These are phyloP conservation scores for Galerina marginata DNA, from an alignment of 768 basidiomycete species.

Conservation along the genomic window DNA sequence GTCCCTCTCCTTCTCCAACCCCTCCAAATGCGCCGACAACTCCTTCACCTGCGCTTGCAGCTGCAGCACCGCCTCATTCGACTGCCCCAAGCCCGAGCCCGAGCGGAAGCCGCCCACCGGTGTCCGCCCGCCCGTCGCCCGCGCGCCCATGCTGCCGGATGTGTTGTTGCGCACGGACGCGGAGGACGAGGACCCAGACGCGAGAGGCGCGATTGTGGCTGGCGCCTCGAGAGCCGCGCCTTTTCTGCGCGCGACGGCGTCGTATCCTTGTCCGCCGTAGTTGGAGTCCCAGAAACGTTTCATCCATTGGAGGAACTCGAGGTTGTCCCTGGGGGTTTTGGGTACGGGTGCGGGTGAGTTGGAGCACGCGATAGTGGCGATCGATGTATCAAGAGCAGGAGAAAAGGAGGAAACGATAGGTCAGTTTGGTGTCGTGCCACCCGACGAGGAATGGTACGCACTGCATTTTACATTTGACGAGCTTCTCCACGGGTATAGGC, in stretches of 20 bases:
- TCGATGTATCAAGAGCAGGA: too few species aligned
- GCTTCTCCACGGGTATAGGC: slow-evolving; percentile 95
- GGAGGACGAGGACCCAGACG: background rate
- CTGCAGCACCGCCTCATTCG: slow-evolving; percentile 68
- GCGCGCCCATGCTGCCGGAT: slow-evolving; percentile 38
- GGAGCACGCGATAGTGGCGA: background rate
- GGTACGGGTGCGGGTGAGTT: background rate
- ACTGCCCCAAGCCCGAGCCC: slow-evolving; percentile 67
- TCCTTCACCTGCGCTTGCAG: slow-evolving; percentile 84
- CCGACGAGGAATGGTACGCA: slow-evolving; percentile 44
- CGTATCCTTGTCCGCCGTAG: slow-evolving; percentile 87
- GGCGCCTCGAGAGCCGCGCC: slow-evolving; percentile 80
- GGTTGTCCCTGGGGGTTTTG: slow-evolving; percentile 76
- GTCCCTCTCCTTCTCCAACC: slow-evolving; percentile 95
- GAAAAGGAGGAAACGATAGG: too few species aligned
- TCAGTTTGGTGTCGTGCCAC: too few species aligned
- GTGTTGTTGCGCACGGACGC: slow-evolving; percentile 31
- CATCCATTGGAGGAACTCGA: slow-evolving; percentile 98
- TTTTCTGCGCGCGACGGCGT: slow-evolving; percentile 80
- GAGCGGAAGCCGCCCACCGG: slow-evolving; percentile 64
- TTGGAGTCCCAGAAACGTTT: slow-evolving; percentile 96
- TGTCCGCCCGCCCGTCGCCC: slow-evolving; percentile 70
- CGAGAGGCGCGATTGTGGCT: slow-evolving; percentile 76
- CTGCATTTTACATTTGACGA: slow-evolving; percentile 99
- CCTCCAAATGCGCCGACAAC: slow-evolving; percentile 80